Percentiles rank a stretch among this genome's conserved stretches.
Conservation (phyloP, 371 early-diverging fungal species). For the Dichotomocladium elegans region DNA sequence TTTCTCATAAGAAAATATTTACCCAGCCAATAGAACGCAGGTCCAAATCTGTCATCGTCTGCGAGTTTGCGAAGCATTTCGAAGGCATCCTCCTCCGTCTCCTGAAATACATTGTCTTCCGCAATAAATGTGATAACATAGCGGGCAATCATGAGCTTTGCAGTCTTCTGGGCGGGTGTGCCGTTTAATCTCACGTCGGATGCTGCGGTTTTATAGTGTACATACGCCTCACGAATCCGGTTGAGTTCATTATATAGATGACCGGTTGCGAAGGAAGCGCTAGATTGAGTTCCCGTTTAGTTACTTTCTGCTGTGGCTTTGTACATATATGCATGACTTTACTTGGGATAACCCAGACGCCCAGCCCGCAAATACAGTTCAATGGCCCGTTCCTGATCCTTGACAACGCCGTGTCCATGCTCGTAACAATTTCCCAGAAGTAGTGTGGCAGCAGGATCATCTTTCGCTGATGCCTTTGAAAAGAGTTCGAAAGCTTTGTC, state of each 20-base stretch:
- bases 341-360: constrained; percentile 32
- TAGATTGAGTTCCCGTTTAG: constrained; percentile 7
- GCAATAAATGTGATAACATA: constrained; percentile 26
- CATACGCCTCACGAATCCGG: constrained; percentile 32
- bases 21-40: constrained; percentile 41
- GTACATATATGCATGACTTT: no score
- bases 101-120: background rate
- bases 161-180: constrained; percentile 17
- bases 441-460: constrained; percentile 77
- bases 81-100: constrained; percentile 26
- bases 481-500: constrained; percentile 74
- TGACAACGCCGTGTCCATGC: constrained; percentile 46
- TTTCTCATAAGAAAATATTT: constrained; percentile 5
- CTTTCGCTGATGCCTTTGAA: constrained; percentile 72
- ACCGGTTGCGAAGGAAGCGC: constrained; percentile 44
- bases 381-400: constrained; percentile 61
- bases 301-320: background rate
- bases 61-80: constrained; percentile 20
- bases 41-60: constrained; percentile 8
- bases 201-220: constrained; percentile 28
- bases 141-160: constrained; percentile 37
- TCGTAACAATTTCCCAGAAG: constrained; percentile 55
- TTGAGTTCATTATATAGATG: constrained; percentile 35
- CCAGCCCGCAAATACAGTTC: constrained; percentile 30
- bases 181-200: constrained; percentile 23